phyloP scores from a whole-genome alignment of 179 eudicot genomes.

The Actinidia chinensis region DNA sequence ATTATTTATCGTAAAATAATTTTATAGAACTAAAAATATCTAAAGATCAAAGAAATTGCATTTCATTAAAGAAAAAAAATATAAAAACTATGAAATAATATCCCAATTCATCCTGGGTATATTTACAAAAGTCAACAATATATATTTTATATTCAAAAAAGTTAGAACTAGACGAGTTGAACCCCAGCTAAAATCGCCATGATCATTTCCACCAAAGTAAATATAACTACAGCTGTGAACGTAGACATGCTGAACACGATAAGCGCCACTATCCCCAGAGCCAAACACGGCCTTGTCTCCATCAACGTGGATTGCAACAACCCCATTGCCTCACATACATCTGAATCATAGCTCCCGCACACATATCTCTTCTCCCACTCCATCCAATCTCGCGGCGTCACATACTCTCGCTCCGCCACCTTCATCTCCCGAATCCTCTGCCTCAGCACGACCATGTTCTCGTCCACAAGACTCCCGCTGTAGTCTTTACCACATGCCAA shows the following conservation, averaged over 20 bases:
- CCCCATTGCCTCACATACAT: constrained; percentile 27
- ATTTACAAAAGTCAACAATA: too few relatives aligned
- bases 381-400: constrained; percentile 29
- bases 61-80: too few relatives aligned
- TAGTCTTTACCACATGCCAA: not conserved
- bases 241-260: constrained; percentile 18
- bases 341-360: constrained; percentile 1
- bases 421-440: constrained; percentile 30
- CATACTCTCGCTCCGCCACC: constrained; percentile 11
- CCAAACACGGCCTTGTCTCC: constrained; percentile 35
- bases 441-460: constrained; percentile 41
- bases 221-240: not conserved
- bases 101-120: too few relatives aligned
- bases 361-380: constrained; percentile 36
- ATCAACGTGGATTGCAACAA: constrained; percentile 26
- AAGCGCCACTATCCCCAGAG: constrained; percentile 25
- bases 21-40: too few relatives aligned
- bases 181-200: not conserved
- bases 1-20: too few relatives aligned
- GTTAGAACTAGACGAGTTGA: too few relatives aligned
- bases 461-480: constrained; percentile 29
- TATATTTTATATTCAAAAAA: too few relatives aligned
- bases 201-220: not conserved
- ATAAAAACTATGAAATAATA: too few relatives aligned
- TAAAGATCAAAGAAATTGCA: too few relatives aligned